phyloP scores from a whole-genome alignment of 306 rosid genomes.

The Mucuna pruriens region DNA sequence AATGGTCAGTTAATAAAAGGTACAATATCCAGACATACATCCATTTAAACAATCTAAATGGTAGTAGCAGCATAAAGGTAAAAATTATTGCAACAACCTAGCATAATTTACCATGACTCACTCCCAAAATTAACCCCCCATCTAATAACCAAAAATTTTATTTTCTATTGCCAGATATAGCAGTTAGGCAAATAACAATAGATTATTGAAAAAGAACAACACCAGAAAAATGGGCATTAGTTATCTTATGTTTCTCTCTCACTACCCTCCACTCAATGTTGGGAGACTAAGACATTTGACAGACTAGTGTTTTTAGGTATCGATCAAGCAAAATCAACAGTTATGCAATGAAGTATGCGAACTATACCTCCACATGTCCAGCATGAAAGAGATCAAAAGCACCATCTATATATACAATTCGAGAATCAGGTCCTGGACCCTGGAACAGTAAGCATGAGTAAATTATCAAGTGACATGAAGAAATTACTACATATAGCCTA shows the following conservation, averaged over 20 bases:
- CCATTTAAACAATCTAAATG: constrained; percentile 22
- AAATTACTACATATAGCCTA: constrained; percentile 5
- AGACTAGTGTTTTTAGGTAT: constrained; percentile 8
- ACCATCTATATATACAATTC: constrained; percentile 94
- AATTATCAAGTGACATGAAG: constrained; percentile 14
- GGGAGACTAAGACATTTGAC: constrained; percentile 12
- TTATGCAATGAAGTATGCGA: not conserved
- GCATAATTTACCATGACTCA: not conserved
- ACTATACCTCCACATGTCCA: constrained; percentile 90
- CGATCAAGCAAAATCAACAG: constrained; percentile 9
- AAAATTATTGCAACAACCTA: not conserved
- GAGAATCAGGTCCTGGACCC: constrained; percentile 98
- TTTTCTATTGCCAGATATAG: not conserved
- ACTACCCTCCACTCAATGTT: not conserved
- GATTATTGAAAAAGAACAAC: not conserved
- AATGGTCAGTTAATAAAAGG: constrained; percentile 19
- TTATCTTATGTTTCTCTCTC: not conserved
- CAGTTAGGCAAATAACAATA: not conserved
- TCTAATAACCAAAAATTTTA: not conserved
- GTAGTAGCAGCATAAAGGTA: not conserved
- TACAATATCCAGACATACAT: constrained; percentile 18
- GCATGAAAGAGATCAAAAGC: constrained; percentile 99
- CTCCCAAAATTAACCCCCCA: not conserved
- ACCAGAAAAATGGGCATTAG: not conserved
- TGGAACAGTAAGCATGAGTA: constrained; percentile 39